Conservation (phyloP, 2,329 filamentous ascomycete species). For the Ambrosiella beaveri region DNA sequence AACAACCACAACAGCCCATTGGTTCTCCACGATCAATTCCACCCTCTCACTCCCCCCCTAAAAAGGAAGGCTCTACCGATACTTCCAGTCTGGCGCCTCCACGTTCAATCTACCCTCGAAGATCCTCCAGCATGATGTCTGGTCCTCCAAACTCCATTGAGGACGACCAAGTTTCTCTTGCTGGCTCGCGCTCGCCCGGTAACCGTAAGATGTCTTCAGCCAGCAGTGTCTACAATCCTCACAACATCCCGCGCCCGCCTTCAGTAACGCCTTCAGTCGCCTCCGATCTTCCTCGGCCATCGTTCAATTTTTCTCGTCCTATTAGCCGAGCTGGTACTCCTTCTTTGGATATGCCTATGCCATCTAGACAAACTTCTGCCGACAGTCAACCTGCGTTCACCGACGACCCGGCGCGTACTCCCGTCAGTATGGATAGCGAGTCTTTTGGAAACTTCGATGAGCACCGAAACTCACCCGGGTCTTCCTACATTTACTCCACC, state of each 20-base stretch:
- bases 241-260: constrained; percentile 34
- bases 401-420: constrained; percentile 50
- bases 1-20: constrained; percentile 17
- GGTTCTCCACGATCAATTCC: constrained; percentile 18
- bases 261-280: constrained; percentile 56
- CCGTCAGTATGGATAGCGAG: constrained; percentile 56
- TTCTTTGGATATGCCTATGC: constrained; percentile 29
- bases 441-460: constrained; percentile 36
- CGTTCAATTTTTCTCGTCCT: constrained; percentile 89
- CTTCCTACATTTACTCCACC: constrained; percentile 75
- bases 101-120: constrained; percentile 30
- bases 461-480: constrained; percentile 21
- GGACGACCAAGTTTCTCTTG: constrained; percentile 44
- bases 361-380: constrained; percentile 44
- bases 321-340: constrained; percentile 55
- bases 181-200: constrained; percentile 39
- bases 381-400: constrained; percentile 37
- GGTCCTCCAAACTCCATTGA: constrained; percentile 32
- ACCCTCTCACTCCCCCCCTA: constrained; percentile 1
- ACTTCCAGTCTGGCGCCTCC: constrained; percentile 31
- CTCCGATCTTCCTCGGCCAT: constrained; percentile 61
- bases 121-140: constrained; percentile 44
- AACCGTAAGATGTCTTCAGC: constrained; percentile 58
- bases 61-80: constrained; percentile 7
- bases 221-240: constrained; percentile 37